Evolutionary conservation across 257 asterid genomes (phyloP), one percentile per base, ranked within the genome.

Genomic region (Solanum neorickii): DNA sequence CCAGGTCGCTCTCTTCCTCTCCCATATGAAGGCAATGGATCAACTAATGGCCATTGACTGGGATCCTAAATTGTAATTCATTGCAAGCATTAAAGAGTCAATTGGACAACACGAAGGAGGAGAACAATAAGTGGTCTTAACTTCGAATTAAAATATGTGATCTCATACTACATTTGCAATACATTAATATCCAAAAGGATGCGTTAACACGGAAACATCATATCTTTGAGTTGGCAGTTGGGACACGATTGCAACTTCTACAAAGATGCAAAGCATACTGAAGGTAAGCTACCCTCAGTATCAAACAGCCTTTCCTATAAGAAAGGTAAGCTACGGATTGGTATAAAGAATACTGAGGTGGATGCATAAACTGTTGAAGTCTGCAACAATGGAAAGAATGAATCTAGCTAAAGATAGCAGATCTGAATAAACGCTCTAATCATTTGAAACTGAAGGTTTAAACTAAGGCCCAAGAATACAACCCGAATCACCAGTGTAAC

Each of bases 1-100:
- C 99, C 99, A 9, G 98, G 98, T 42, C 90, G 93, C 89, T 97
- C 99, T 91, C 98, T 91, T 88, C 99, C 99, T 92, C 98, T 93
- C 87, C 99, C 99, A 86, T 97, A 97, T 35, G 98, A 97, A 73
- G 98, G 98, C 92, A 97, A 89, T 8, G 99, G 99, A 16, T 93
- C 93, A 84, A 97, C 29, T 52, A 97, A 92, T 47, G 99, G 98
- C 99, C 99, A 97, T 4, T 90, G 56, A 49, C 12, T 68, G 33
- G 94, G 89, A 88, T 94, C 93, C 98, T 95, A 88, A 85, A 91
- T 88, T 85, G 91, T 89, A 25, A 83, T 86, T 82, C 76, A 87
- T 59, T 44, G 37, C 84, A 35, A 77, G 65, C 15, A 77, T 77
- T 25, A 77, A 41, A 44, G 62, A 25, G 20, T 35, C 37, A 76